These are phyloP conservation scores for Lepidium africanum DNA, from an alignment of 345 rosid genomes.

Conservation along the genomic window DNA sequence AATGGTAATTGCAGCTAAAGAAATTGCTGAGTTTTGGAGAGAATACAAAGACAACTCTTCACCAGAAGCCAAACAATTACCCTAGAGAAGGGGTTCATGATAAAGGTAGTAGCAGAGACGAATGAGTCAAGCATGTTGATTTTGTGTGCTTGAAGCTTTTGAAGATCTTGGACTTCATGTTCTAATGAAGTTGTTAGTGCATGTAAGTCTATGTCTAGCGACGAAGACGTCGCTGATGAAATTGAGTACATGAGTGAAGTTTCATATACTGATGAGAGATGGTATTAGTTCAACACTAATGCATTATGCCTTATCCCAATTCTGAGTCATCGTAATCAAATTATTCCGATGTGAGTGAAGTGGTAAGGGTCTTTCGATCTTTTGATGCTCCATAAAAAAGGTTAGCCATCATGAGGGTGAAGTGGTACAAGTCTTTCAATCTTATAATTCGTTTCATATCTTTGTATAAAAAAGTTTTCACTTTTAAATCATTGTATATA, in stretches of 20 bases:
- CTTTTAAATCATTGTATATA: too few species aligned
- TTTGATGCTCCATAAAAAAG: too few species aligned
- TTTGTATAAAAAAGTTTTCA: too few species aligned
- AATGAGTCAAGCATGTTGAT: conserved; percentile 50
- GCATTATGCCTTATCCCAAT: conserved; percentile 40
- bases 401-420: too few species aligned
- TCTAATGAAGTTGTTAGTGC: too few species aligned
- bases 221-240: too few species aligned
- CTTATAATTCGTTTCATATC: conserved; percentile 18
- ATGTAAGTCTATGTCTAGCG: too few species aligned
- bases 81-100: conserved; percentile 45
- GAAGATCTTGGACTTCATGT: conserved; percentile 64
- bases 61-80: neutral
- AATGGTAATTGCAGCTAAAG: conserved; percentile 40
- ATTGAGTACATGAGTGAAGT: too few species aligned
- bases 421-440: conserved; percentile 34
- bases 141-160: conserved; percentile 57
- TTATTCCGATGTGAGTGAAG: conserved; percentile 64
- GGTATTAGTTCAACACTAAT: conserved; percentile 38
- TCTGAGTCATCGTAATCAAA: conserved; percentile 85
- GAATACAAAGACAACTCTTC: too few species aligned
- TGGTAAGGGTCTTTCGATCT: too few species aligned
- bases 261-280: too few species aligned
- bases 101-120: conserved; percentile 37
- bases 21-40: too few species aligned